Percentiles rank a stretch among this genome's conserved stretches.
These are phyloP conservation scores for Talaromyces sp. DNA, from an alignment of 2,329 filamentous ascomycete genomes.

Conservation along the genomic window DNA sequence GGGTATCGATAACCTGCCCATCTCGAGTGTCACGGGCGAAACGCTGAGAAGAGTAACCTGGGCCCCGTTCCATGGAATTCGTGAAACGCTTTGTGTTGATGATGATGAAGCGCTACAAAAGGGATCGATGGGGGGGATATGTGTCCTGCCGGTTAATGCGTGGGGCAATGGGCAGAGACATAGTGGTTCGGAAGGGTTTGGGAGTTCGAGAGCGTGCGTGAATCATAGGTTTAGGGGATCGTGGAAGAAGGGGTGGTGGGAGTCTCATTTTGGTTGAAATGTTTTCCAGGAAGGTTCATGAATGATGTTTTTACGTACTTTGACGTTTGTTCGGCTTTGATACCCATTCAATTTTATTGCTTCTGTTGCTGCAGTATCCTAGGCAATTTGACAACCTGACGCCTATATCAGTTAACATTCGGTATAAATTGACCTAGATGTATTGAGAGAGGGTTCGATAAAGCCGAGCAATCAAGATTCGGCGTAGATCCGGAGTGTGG, in stretches of 20 bases:
- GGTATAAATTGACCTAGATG: no score
- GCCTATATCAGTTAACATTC: neutral
- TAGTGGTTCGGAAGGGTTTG: conserved; percentile 31
- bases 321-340: neutral
- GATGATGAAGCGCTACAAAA: conserved; percentile 35
- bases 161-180: conserved; percentile 41
- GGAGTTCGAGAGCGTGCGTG: conserved; percentile 32
- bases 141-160: conserved; percentile 79
- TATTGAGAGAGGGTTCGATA: neutral
- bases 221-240: conserved; percentile 37
- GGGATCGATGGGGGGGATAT: conserved; percentile 73
- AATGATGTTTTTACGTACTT: neutral
- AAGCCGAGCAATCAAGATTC: neutral
- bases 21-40: conserved; percentile 8
- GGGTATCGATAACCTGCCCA: conserved; percentile 24
- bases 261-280: conserved; percentile 30
- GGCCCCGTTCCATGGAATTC: conserved; percentile 34
- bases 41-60: conserved; percentile 32
- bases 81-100: conserved; percentile 29
- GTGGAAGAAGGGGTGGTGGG: conserved; percentile 36
- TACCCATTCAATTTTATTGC: neutral
- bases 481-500: neutral
- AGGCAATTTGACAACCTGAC: neutral
- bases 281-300: neutral
- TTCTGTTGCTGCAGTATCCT: neutral